These are phyloP conservation scores for Speleostelium caveatum DNA, from an alignment of 78 protist genomes.

Conservation along the genomic window DNA sequence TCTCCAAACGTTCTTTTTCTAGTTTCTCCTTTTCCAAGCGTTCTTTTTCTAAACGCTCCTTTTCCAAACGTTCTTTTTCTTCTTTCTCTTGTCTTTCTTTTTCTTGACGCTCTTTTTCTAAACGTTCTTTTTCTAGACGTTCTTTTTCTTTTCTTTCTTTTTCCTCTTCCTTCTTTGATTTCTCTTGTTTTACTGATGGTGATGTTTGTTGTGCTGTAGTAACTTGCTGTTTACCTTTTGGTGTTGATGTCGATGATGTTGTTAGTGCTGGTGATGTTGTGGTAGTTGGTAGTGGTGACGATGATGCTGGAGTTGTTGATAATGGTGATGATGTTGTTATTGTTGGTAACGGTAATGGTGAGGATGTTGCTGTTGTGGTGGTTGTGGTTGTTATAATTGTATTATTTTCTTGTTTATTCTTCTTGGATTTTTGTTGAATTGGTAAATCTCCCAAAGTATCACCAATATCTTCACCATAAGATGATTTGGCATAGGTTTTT, in stretches of 20 bases:
- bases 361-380: no score
- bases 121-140: constrained; percentile 25
- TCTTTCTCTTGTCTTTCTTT: constrained; percentile 29
- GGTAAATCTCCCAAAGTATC: background rate
- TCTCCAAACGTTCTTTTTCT: constrained; percentile 46
- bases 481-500: constrained; percentile 4
- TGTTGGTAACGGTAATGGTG: background rate
- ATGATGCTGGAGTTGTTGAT: background rate
- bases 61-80: constrained; percentile 47
- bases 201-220: background rate
- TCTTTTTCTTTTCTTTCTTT: background rate
- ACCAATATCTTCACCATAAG: background rate
- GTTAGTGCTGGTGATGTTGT: background rate
- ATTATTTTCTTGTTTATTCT: background rate
- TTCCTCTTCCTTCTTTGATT: background rate
- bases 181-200: constrained; percentile 12
- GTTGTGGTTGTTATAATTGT: no score
- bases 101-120: constrained; percentile 20
- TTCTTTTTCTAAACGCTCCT: constrained; percentile 36
- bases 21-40: constrained; percentile 45
- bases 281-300: background rate
- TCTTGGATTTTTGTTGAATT: constrained; percentile 12
- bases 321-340: background rate
- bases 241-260: background rate
- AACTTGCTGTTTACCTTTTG: background rate